Percentiles rank a stretch among this genome's conserved stretches.
Conservation (phyloP, 441 rosid genomes). For the Corymbia citriodora region DNA sequence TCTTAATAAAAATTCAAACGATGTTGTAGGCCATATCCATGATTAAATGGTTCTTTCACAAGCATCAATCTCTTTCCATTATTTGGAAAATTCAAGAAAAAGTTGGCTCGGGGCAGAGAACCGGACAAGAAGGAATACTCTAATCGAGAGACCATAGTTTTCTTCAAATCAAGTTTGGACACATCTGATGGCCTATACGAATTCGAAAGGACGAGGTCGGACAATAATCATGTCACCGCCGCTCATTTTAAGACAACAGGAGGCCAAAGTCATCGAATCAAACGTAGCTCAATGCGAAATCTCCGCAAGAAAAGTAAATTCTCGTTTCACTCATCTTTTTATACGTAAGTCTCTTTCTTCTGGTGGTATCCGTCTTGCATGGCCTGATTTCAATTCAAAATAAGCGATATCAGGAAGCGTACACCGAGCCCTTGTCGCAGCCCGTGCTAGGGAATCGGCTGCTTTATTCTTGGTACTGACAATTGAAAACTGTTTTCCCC, state of each 20-base stretch:
- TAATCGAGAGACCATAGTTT: background rate
- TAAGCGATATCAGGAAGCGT: background rate
- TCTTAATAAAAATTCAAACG: background rate
- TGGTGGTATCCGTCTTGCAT: background rate
- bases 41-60: background rate
- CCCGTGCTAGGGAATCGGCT: rapidly evolving
- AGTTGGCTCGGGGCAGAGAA: background rate
- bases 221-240: background rate
- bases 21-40: background rate
- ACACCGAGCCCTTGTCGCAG: background rate
- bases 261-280: background rate
- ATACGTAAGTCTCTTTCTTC: background rate
- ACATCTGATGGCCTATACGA: background rate
- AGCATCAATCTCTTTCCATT: background rate
- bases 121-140: background rate
- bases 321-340: background rate
- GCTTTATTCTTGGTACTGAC: background rate
- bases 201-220: background rate
- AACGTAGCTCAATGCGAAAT: background rate
- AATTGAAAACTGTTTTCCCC: too few species aligned
- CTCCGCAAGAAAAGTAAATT: background rate
- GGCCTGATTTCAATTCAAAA: background rate
- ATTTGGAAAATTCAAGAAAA: background rate
- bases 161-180: background rate
- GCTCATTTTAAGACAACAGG: background rate